These are phyloP conservation scores for Globisporangium paroecandrum DNA, from an alignment of 352 stramenopile genomes.

Conservation along the genomic window DNA sequence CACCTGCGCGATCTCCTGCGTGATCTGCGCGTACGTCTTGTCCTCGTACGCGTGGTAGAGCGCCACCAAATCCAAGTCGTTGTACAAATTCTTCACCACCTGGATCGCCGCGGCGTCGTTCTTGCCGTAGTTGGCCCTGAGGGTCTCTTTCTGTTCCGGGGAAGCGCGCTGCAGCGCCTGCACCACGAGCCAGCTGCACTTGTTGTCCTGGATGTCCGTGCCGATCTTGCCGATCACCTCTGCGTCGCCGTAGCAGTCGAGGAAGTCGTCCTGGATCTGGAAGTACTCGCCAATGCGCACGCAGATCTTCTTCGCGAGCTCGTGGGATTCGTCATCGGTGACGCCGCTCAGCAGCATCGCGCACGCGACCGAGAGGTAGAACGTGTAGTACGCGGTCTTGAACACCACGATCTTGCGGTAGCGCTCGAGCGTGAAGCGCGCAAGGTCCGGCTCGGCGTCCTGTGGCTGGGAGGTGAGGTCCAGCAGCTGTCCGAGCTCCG, in stretches of 20 bases:
- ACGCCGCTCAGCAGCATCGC: conserved; percentile 90
- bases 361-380: conserved; percentile 95
- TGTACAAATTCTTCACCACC: conserved; percentile 94
- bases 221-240: conserved; percentile 92
- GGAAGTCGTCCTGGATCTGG: conserved; percentile 99
- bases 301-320: conserved; percentile 92
- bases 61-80: conserved; percentile 84
- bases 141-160: conserved; percentile 64
- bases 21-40: conserved; percentile 84
- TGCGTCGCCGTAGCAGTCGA: conserved; percentile 97
- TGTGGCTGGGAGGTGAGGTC: conserved; percentile 89
- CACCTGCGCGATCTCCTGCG: conserved; percentile 74
- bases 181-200: conserved; percentile 98
- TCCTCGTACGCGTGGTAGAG: conserved; percentile 95
- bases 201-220: conserved; percentile 99
- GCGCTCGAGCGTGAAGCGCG: conserved; percentile 92
- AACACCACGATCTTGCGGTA: conserved; percentile 95
- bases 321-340: conserved; percentile 65
- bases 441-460: conserved; percentile 77
- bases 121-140: conserved; percentile 93
- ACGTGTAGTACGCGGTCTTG: conserved; percentile 99
- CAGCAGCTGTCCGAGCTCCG: conserved; percentile 95
- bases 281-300: conserved; percentile 98
- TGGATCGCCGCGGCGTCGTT: conserved; percentile 72
- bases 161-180: conserved; percentile 87